A percentile compares a stretch with the other conserved stretches of the same genome.
Evolutionary conservation across 306 rosid genomes (phyloP).

Genomic region (Medicago arabica): DNA sequence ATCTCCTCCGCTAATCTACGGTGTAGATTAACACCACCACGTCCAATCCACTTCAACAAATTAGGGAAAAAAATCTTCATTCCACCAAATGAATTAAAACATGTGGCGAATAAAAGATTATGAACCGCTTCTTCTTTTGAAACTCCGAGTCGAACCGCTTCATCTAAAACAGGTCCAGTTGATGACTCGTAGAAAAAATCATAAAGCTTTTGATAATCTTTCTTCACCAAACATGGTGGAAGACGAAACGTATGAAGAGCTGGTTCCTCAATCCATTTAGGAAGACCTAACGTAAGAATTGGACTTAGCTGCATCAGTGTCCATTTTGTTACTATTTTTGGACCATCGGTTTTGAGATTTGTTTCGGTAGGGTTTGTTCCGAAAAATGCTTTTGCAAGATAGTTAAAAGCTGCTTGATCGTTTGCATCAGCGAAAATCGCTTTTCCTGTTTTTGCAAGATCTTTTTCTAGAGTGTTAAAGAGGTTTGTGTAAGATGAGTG

Average conservation of each 20-base stretch:
- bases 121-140: slow-evolving; percentile 90
- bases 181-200: slow-evolving; percentile 75
- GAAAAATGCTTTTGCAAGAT: slow-evolving; percentile 60
- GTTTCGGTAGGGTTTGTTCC: slow-evolving; percentile 61
- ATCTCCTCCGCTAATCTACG: slow-evolving; percentile 67
- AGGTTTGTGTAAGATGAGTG: slow-evolving; percentile 56
- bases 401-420: slow-evolving; percentile 84
- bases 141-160: slow-evolving; percentile 75
- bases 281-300: slow-evolving; percentile 64
- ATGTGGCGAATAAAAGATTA: slow-evolving; percentile 80
- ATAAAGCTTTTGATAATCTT: slow-evolving; percentile 71
- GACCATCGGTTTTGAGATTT: slow-evolving; percentile 66
- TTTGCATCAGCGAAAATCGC: slow-evolving; percentile 53
- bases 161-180: slow-evolving; percentile 56
- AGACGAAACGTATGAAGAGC: slow-evolving; percentile 63
- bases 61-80: slow-evolving; percentile 73
- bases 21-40: slow-evolving; percentile 72
- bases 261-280: slow-evolving; percentile 65
- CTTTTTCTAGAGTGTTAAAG: slow-evolving; percentile 61
- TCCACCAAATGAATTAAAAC: slow-evolving; percentile 87
- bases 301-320: slow-evolving; percentile 71
- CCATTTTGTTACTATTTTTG: slow-evolving; percentile 67
- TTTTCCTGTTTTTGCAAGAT: slow-evolving; percentile 58
- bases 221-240: slow-evolving; percentile 61
- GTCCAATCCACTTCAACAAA: slow-evolving; percentile 64